Conservation (phyloP, 1,284 basidiomycete species). For the Leccinum olivaceoglutinosum region DNA sequence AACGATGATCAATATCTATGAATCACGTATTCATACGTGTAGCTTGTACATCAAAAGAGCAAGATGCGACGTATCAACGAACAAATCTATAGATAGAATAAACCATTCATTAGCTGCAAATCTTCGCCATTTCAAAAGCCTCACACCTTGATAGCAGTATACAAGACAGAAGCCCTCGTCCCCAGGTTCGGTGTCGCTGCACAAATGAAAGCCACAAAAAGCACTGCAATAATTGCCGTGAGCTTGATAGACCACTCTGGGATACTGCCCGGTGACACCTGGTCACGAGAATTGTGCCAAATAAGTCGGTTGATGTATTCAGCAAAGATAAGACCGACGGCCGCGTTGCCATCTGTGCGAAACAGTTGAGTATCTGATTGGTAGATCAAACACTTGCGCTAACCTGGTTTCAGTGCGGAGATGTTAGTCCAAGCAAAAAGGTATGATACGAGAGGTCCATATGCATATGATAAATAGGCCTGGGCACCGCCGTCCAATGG, state of each 20-base stretch:
- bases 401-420: conserved; percentile 80
- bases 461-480: conserved; percentile 86
- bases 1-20: conserved; percentile 63
- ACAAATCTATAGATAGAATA: conserved; percentile 38
- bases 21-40: background rate
- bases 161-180: conserved; percentile 77
- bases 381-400: conserved; percentile 3
- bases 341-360: conserved; percentile 54
- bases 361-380: background rate
- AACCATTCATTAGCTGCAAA: conserved; percentile 4
- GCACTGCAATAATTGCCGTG: conserved; percentile 72
- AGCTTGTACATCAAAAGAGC: background rate
- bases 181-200: conserved; percentile 77
- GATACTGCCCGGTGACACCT: conserved; percentile 70
- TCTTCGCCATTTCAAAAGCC: background rate
- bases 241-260: conserved; percentile 93
- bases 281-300: conserved; percentile 57
- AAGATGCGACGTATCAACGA: conserved; percentile 42
- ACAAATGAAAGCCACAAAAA: conserved; percentile 72
- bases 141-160: conserved; percentile 81
- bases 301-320: conserved; percentile 87
- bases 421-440: conserved; percentile 90
- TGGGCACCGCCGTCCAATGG: conserved; percentile 89
- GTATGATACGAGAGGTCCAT: conserved; percentile 82
- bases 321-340: conserved; percentile 67